Base-by-base conservation (phyloP, 768 basidiomycete genomes). In the Leccinum subgranulosum region DNA sequence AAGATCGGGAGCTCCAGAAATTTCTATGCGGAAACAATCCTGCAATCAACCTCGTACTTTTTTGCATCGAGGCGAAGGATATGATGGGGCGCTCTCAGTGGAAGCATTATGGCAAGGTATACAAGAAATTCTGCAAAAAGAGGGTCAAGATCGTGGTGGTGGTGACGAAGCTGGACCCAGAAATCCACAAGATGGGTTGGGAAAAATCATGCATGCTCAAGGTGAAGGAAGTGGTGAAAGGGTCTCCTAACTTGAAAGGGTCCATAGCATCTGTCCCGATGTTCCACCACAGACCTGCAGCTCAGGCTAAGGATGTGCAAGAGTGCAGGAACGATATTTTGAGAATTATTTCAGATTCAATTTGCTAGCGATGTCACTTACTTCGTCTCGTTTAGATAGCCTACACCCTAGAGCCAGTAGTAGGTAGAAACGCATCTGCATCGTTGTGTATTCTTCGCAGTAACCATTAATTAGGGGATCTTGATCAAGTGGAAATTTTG, bases 11-110 rank as follows among this genome's bases (percentile, higher is more conserved):
- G n/a, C 52, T 66, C 17, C 49, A 19, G 54, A 36, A 39, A 2
- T 58, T 66, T 48, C n/a, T 66, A 49, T 53, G 56, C 9, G 41
- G 61, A 1, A 58, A 54, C 6, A 19, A 58, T 8, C 64, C 55
- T 10, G 36, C 41, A 33, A 54, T 66, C 9, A 31, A 23, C 52
- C 46, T 62, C 47, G 21, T 60, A 25, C 27, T 62, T 12, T 57
- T 62, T 23, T 65, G 64, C 31, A 53, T 65, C 33, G 45, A 52
- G 12, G 55, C 45, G 4, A 31, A 49, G 49, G 60, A 60, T 23
- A 57, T 65, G 51, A 10, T 2, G 10, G 36, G 50, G 4, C 10
- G 21, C 15, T 53, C 48, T n/a, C 55, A 50, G 3, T 66, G 64
- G 60, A 63, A 54, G 49, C 34, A 27, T n/a, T 60, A 57, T 28